Evolutionary conservation across 352 stramenopile species (phyloP).

Genomic region (Phytophthora macrochlamydospora): DNA sequence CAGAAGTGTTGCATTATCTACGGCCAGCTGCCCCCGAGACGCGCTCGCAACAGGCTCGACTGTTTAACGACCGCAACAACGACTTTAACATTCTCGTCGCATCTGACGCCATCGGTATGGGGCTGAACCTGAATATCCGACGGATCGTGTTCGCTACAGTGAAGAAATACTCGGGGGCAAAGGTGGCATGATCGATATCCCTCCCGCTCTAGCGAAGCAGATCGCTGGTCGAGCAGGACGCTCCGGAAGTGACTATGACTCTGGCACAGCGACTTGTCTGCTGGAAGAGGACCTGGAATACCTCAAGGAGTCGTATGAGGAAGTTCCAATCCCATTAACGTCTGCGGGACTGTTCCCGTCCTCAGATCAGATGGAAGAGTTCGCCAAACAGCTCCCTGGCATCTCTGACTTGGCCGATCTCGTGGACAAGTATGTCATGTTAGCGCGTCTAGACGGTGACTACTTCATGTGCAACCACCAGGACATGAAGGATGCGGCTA

Average conservation of each 20-base stretch:
- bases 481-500: slow-evolving; percentile 80
- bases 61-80: slow-evolving; percentile 94
- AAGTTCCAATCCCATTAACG: slow-evolving; percentile 69
- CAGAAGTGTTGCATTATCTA: slow-evolving; percentile 98
- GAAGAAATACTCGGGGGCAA: slow-evolving; percentile 90
- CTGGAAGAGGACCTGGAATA: slow-evolving; percentile 83
- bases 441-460: slow-evolving; percentile 87
- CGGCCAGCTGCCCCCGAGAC: slow-evolving; percentile 96
- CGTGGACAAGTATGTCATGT: slow-evolving; percentile 84
- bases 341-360: slow-evolving; percentile 91
- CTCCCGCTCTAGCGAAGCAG: slow-evolving; percentile 90
- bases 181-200: slow-evolving; percentile 74
- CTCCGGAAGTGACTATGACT: slow-evolving; percentile 78
- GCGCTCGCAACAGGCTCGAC: slow-evolving; percentile 90
- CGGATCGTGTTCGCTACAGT: slow-evolving; percentile 93
- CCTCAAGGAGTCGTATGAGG: slow-evolving; percentile 78
- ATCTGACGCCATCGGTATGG: slow-evolving; percentile 97
- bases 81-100: slow-evolving; percentile 96
- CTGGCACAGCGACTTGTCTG: slow-evolving; percentile 88
- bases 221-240: slow-evolving; percentile 95
- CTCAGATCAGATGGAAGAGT: slow-evolving; percentile 89
- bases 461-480: slow-evolving; percentile 93
- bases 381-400: slow-evolving; percentile 78
- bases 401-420: slow-evolving; percentile 73
- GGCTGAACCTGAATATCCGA: slow-evolving; percentile 97